Evolutionary conservation across 2,329 filamentous ascomycete genomes (phyloP).

Genomic region (Sporothrix globosa): DNA sequence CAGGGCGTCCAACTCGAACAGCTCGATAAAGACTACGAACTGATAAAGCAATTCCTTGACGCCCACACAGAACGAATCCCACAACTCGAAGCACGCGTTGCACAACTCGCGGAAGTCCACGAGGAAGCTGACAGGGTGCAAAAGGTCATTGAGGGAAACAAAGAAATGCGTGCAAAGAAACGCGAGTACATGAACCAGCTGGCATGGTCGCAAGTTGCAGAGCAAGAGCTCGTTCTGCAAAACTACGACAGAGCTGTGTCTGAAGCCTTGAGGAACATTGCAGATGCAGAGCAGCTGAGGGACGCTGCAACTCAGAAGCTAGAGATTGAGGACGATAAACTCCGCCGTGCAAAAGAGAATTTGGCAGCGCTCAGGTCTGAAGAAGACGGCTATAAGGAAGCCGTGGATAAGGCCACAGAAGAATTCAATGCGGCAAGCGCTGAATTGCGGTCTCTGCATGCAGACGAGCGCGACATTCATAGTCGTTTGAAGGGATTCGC

Average conservation of each 20-base stretch:
- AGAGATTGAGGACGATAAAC: slow-evolving; percentile 51
- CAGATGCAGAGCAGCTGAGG: slow-evolving; percentile 44
- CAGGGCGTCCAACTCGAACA: slow-evolving; percentile 93
- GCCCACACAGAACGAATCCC: slow-evolving; percentile 67
- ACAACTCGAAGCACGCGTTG: slow-evolving; percentile 65
- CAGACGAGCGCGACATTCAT: slow-evolving; percentile 68
- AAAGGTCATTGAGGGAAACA: slow-evolving; percentile 67
- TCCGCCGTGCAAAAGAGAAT: slow-evolving; percentile 47
- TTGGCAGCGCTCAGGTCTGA: slow-evolving; percentile 52
- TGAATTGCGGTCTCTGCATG: slow-evolving; percentile 49
- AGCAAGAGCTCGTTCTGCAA: slow-evolving; percentile 64
- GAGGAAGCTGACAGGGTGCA: slow-evolving; percentile 67
- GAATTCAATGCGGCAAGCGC: slow-evolving; percentile 47
- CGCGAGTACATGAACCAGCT: slow-evolving; percentile 66
- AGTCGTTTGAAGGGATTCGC: slow-evolving; percentile 59
- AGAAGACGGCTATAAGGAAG: slow-evolving; percentile 52
- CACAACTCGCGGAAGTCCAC: slow-evolving; percentile 58
- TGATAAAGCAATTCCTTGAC: slow-evolving; percentile 79
- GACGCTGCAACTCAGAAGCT: slow-evolving; percentile 56
- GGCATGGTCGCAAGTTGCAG: slow-evolving; percentile 85
- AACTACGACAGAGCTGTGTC: slow-evolving; percentile 45
- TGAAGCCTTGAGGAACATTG: slow-evolving; percentile 50
- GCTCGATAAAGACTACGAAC: slow-evolving; percentile 85
- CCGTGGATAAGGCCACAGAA: slow-evolving; percentile 54
- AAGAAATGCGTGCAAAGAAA: slow-evolving; percentile 64